Evolutionary conservation across 2,329 filamentous ascomycete species (phyloP), one percentile per base, ranked within the genome.

Genomic region (Colletotrichum liaoningense): DNA sequence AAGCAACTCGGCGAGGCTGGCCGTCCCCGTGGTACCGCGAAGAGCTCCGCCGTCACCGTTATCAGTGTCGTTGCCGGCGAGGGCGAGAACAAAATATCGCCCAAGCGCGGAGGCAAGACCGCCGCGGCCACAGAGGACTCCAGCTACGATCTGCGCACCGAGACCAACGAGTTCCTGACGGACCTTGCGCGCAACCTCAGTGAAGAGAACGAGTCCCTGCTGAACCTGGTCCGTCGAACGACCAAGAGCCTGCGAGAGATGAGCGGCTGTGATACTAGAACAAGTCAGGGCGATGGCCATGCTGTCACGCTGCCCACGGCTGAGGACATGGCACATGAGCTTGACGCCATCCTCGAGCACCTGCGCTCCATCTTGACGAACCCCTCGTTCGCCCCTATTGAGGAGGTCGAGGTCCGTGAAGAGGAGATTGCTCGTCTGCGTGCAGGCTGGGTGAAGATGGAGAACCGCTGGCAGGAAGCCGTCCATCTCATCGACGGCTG

Each of bases 311-410:
- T 81, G 11, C 83, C 84, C 30, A 83, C 83, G 35, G 83, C 81
- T 58, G 86, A 94, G 77, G 93, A 95, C 57, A 88, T 98, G 74
- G 91, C 93, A 0, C 80, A 84, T 9, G 93, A 97, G 75, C 90
- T 98, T 83, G 92, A 95, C 66, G 86, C 86, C 7, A 92, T 97
- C 11, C 87, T 98, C 73, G 91, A 93, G 42, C 95, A 97, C 79
- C 89, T 99, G 75, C 90, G 93, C 76, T 93, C 89, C 2, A 90
- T 99, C 49, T 87, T 99, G 57, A 98, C 95, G 9, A 98, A 98
- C 79, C 97, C 97, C 1, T 97, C 95, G 2, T 99, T 98, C 81
- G 97, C 98, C 16, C 94, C 96, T 0, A 91, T 98, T 26, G 97
- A 98, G 78, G 97, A 98, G 81, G 95, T 99, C 2, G 93, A 97